Base-by-base conservation (phyloP, 1,284 basidiomycete species). In the Trichosporon sp. region DNA sequence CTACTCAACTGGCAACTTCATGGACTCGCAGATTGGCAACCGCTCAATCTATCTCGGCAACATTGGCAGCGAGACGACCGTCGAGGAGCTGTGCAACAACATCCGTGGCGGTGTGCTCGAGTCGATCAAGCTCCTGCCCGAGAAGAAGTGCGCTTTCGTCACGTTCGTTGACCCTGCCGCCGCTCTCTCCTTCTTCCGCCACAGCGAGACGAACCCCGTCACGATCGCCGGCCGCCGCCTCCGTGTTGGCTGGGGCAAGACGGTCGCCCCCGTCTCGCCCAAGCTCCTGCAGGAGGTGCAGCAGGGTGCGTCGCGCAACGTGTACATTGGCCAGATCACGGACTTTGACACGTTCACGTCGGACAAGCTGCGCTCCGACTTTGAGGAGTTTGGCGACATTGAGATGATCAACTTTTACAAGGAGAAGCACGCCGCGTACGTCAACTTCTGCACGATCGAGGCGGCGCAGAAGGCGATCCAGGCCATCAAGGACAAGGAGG, bases 381-480 rank as follows among this genome's bases (percentile, higher is more conserved):
- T 96, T 86, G 91, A 90, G 69, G 92, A 94, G 84, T 96, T 89
- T 83, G 94, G 95, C 35, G 83, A 96, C 73, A 94, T 98, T 76
- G 95, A 98, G 85, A 88, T 96, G 71, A 91, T 98, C 84, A 97
- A 97, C 85, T 94, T 93, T 85, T 86, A 97, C 78, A 92, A 91
- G 85, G 94, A 96, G 84, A 97, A 97, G 91, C 93, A 94, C 84
- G 96, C 93, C 78, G 93, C 92, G 40, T 98, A 96, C 82, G 92
- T 96, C 79, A 98, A 97, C 87, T 97, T 94, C 79, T 91, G 90
- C 65, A 94, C 94, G 84, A 91, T 97, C 76, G 90, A 91, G 68
- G 93, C 94, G 77, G 94, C 94, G 31, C 94, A 95, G 87, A 97
- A 97, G 86, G 94, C 95, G 19, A 95, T 97, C 77, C 94, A 96